phyloP scores from a whole-genome alignment of 2,329 filamentous ascomycete genomes.

The Beauveria asiatica region DNA sequence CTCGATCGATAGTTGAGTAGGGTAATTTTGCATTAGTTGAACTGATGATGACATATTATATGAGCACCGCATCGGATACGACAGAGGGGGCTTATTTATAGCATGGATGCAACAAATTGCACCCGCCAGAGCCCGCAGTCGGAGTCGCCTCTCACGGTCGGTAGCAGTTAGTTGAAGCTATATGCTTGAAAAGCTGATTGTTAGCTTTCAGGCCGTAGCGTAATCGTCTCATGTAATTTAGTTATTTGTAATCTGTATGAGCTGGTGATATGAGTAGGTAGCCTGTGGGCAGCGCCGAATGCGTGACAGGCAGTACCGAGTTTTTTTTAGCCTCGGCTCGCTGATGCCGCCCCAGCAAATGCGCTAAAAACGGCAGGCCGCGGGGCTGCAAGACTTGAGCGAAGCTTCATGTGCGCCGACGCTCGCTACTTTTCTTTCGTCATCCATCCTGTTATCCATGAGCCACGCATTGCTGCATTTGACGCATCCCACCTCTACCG shows the following conservation, averaged over 20 bases:
- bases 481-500: neutral
- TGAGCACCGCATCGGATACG: too few relatives aligned
- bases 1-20: too few relatives aligned
- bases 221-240: neutral
- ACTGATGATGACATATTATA: too few relatives aligned
- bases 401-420: constrained; percentile 2
- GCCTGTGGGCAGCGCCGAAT: neutral
- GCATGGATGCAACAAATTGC: too few relatives aligned
- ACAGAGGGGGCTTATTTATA: too few relatives aligned
- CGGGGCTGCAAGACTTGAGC: neutral
- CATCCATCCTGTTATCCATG: neutral
- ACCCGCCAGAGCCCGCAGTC: neutral
- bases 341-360: constrained; percentile 3
- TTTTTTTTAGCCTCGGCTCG: constrained; percentile 10
- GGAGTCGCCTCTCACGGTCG: neutral
- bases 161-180: neutral
- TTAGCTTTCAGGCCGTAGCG: neutral
- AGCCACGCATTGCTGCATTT: neutral
- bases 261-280: neutral
- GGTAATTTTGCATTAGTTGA: too few relatives aligned
- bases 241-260: too few relatives aligned
- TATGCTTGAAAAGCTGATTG: neutral
- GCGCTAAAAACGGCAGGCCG: constrained; percentile 6
- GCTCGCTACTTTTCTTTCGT: neutral
- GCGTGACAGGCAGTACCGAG: neutral